Evolutionary conservation across 805 yeast genomes (phyloP).

Genomic region (Kodamaea neixiangensis): DNA sequence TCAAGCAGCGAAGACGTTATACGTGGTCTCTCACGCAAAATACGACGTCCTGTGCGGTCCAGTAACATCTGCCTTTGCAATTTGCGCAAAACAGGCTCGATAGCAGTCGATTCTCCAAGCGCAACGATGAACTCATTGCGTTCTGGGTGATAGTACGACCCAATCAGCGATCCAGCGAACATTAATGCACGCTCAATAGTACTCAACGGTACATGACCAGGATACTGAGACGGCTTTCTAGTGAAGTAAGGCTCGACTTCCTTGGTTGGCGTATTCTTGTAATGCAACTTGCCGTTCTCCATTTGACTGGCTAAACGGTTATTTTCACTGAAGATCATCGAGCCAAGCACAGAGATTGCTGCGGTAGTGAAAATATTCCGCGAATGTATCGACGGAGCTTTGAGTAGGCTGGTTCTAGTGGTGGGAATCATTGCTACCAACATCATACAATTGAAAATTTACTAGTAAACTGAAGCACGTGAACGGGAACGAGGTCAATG

Average conservation of each 20-base stretch:
- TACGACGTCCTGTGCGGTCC: constrained; percentile 73
- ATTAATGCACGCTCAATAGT: constrained; percentile 61
- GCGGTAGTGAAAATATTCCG: constrained; percentile 19
- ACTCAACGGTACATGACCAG: constrained; percentile 78
- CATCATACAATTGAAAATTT: constrained; percentile 3
- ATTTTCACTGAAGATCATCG: constrained; percentile 41
- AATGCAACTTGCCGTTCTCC: constrained; percentile 52
- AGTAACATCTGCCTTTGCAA: constrained; percentile 73
- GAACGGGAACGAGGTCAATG: background rate
- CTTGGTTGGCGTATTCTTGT: constrained; percentile 33
- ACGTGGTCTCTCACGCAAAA: constrained; percentile 78
- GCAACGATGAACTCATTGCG: constrained; percentile 75
- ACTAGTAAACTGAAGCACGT: background rate
- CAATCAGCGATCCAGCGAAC: constrained; percentile 72
- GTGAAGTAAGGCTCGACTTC: constrained; percentile 33
- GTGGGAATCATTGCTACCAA: background rate
- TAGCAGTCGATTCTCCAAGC: constrained; percentile 88
- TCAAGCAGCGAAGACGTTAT: constrained; percentile 74
- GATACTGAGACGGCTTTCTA: constrained; percentile 53
- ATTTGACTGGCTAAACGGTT: constrained; percentile 60
- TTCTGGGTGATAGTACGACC: constrained; percentile 77
- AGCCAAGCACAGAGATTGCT: constrained; percentile 23
- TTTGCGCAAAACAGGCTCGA: constrained; percentile 60
- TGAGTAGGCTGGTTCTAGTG: background rate
- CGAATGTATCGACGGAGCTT: constrained; percentile 1